Evolutionary conservation across 192 early-diverging fungal species (phyloP), one percentile per base, ranked within the genome.

Genomic region (Mortierella antarctica): DNA sequence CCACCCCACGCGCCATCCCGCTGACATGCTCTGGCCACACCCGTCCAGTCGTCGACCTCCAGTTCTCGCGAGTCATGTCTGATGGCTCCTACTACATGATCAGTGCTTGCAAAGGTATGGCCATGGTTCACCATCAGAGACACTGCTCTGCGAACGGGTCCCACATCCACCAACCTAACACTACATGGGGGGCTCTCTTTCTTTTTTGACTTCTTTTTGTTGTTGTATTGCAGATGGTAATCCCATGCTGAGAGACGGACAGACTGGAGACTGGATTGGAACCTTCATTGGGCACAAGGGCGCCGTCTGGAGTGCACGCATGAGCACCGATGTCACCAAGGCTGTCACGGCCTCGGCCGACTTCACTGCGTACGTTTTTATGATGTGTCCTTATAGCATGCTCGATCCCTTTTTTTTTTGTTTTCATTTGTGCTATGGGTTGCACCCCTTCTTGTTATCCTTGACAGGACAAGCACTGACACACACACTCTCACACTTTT

Each of bases 271-370:
- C 82, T 97, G 95, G 95, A 93, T 97, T 64, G 95, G 95, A 15
- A 95, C 92, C 12, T 97, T 97, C 62, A 70, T 91, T 71, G 95
- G 94, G 53, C 95, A 97, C 79, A 97, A 97, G 84, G 95, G 95
- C 49, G 95, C 95, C 1, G 94, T 97, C 5, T 96, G 96, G 96
- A 92, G 89, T 63, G 92, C 96, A 40, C 88, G 91, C 69, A 87
- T 97, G 59, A 92, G 88, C 17, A 84, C 87, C 31, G 92, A 94
- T 76, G 91, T 95, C 12, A 82, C 88, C n/a, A 86, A 88, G 50
- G 95, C 95, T 44, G 94, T 96, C 5, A 97, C 96, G 8, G 96
- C 92, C n/a, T 96, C 95, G 2, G 96, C 95, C 23, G 96, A 97
- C 84, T 97, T 96, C 83, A 93, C 94, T 48, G 93, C 91, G 82